These are phyloP conservation scores for Skeletonema marinoi DNA, from an alignment of 108 stramenopile genomes.

Conservation along the genomic window DNA sequence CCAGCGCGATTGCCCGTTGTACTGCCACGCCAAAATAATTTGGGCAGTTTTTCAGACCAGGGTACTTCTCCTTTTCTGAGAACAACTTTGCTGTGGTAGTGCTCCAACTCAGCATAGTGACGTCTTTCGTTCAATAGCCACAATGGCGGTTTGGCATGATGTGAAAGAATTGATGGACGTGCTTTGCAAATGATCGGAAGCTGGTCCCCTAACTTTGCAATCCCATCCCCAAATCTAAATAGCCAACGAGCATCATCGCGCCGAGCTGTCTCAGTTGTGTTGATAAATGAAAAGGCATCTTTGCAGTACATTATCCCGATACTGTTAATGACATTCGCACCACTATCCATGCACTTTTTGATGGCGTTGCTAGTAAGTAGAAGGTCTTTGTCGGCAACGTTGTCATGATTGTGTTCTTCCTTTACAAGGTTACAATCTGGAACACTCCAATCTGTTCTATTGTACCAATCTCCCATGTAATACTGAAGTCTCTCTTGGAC, in stretches of 20 bases:
- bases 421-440: not conserved
- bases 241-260: not conserved
- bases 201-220: not conserved
- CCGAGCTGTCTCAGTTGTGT: not conserved
- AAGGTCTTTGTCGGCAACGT: not conserved
- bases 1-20: conserved; percentile 3
- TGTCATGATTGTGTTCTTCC: not conserved
- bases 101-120: not conserved
- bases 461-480: conserved; percentile 13
- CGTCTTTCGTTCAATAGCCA: conserved; percentile 6
- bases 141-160: not conserved
- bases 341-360: not conserved
- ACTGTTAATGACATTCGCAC: not conserved
- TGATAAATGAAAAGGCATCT: not conserved
- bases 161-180: not conserved
- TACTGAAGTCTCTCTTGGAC: conserved; percentile 5
- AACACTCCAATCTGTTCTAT: conserved; percentile 1
- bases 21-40: conserved; percentile 2
- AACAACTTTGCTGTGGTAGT: not conserved
- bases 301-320: not conserved
- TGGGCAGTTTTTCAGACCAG: not conserved
- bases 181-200: not conserved
- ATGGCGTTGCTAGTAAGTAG: not conserved
- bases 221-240: not conserved
- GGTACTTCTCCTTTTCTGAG: not conserved